Evolutionary conservation across 257 asterid genomes (phyloP), one percentile per base, ranked within the genome.

Genomic region (Lithospermum erythrorhizon): DNA sequence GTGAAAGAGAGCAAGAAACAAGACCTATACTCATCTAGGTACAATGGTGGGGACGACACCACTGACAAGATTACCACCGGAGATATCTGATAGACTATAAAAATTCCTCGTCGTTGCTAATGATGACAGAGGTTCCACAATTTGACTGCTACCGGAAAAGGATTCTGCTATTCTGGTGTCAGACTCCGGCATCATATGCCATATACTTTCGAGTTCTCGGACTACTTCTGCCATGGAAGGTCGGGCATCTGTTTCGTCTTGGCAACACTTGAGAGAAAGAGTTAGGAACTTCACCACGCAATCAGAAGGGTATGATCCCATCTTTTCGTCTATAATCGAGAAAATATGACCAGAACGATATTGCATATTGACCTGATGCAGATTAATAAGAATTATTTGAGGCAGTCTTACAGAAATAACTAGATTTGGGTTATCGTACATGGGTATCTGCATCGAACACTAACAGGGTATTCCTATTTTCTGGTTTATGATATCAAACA

Each of bases 291-390:
- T 87, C 53, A 75, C 82, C 55, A 84, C 87, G 20, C 87, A 80
- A 47, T 84, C 88, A 0, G 82, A 75, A 58, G 94, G 89, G 65
- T 80, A 87, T 10, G 94, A 76, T 52, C 90, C 94, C 94, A 87
- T 87, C n/a, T 57, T 61, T 59, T 73, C 87, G 55, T 87, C 95
- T n/a, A 87, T 65, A n/a, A 83, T 65, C 1, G 89, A 78, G 72
- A 87, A 82, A 37, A 87, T 75, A 73, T 22, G 24, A 22, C 60
- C 60, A 14, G 60, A 24, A 61, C 75, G 81, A 59, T 78, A 73
- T 1, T 95, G 93, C 35, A 30, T 61, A 61, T 84, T 93, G 21
- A 93, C 98, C 98, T 91, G 70, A 62, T 55, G 32, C 59, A 65
- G 59, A 71, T 45, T 21, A 11, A 35, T 4, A 1, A 41, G 5